phyloP scores from a whole-genome alignment of 148 eudicot species.

The Fagopyrum homotropicum region DNA sequence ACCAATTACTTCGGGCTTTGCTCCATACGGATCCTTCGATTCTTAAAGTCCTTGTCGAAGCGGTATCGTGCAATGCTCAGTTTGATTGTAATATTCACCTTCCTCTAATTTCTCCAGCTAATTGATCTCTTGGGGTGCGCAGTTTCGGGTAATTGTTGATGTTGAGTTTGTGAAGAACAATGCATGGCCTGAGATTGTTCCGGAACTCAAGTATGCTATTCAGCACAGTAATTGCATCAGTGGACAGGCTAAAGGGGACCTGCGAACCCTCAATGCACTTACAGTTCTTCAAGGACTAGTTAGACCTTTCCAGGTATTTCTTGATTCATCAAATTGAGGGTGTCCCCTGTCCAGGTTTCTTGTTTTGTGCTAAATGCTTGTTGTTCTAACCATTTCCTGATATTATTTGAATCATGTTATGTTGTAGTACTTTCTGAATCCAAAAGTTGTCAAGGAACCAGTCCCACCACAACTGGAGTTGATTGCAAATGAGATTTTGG shows the following conservation, averaged over 20 bases:
- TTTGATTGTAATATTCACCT: not conserved
- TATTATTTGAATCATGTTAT: constrained; percentile 13
- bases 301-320: constrained; percentile 65
- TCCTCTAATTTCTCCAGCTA: not conserved
- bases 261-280: constrained; percentile 57
- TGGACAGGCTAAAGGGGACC: constrained; percentile 28
- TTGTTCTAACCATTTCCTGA: not conserved
- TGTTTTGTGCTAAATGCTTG: not conserved
- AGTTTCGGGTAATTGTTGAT: constrained; percentile 55
- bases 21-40: constrained; percentile 41
- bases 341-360: not conserved
- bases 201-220: constrained; percentile 46
- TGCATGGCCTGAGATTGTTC: constrained; percentile 66
- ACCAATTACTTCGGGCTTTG: constrained; percentile 42
- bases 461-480: constrained; percentile 64
- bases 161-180: constrained; percentile 60
- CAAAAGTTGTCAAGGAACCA: constrained; percentile 70
- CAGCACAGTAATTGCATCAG: constrained; percentile 41
- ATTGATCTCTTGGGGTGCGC: constrained; percentile 1
- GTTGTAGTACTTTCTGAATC: constrained; percentile 67
- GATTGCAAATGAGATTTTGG: constrained; percentile 53
- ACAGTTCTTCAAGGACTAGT: constrained; percentile 53
- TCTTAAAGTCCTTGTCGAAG: constrained; percentile 62
- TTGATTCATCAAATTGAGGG: not conserved
- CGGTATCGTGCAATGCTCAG: constrained; percentile 26